phyloP scores from a whole-genome alignment of 768 basidiomycete genomes.

The Termitomyces sp. region DNA sequence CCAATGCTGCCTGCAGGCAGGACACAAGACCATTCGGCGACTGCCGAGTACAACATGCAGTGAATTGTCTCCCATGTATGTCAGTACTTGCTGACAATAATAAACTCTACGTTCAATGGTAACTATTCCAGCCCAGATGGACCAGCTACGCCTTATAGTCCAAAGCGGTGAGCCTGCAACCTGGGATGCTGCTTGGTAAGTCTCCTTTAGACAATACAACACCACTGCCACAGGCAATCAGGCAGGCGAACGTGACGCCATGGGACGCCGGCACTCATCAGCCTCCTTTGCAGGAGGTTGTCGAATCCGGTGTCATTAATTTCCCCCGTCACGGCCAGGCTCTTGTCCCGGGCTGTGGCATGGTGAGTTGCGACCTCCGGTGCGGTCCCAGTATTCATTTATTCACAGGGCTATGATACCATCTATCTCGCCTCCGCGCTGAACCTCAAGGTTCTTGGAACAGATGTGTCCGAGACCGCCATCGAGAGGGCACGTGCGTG shows the following conservation, averaged over 20 bases:
- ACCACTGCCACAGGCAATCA: slow-evolving; percentile 12
- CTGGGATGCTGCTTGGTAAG: slow-evolving; percentile 26
- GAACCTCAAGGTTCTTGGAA: slow-evolving; percentile 43
- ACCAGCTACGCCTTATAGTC: slow-evolving; percentile 15
- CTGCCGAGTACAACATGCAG: not conserved
- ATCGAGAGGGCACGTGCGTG: slow-evolving; percentile 40
- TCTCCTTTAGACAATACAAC: not conserved
- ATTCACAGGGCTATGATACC: slow-evolving; percentile 56
- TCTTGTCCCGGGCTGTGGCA: slow-evolving; percentile 45
- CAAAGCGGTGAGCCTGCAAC: slow-evolving; percentile 19
- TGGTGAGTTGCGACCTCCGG: slow-evolving; percentile 19
- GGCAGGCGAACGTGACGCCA: slow-evolving; percentile 49
- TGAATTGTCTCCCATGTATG: not conserved
- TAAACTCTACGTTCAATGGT: too few relatives aligned
- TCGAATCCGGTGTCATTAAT: slow-evolving; percentile 37
- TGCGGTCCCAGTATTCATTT: not conserved
- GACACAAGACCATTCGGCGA: slow-evolving; percentile 1
- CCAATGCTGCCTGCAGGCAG: not conserved
- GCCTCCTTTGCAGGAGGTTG: slow-evolving; percentile 46
- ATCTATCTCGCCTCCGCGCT: slow-evolving; percentile 47
- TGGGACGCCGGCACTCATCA: slow-evolving; percentile 58
- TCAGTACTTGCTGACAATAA: too few relatives aligned
- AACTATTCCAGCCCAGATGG: not conserved
- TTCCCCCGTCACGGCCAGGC: slow-evolving; percentile 35
- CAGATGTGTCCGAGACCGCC: slow-evolving; percentile 56